Evolutionary conservation across 2,329 filamentous ascomycete genomes (phyloP), one percentile per base, ranked within the genome.

Genomic region (Botryosphaeria agaves): DNA sequence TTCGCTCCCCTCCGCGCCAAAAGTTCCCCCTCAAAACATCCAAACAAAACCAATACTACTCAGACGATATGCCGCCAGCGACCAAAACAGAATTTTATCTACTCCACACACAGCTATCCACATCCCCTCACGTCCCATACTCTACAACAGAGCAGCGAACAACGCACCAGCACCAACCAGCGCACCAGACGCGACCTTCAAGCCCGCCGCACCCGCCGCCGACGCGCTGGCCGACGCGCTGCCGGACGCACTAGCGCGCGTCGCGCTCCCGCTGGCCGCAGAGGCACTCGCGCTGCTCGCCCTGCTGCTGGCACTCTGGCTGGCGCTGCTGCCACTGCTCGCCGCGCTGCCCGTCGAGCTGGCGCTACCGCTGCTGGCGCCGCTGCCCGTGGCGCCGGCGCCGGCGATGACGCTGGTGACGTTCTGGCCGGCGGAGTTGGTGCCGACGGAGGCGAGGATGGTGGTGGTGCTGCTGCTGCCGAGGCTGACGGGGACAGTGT

Each of bases 141-240:
- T n/a, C n/a, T n/a, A n/a, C n/a, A n/a, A n/a, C n/a, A n/a, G n/a
- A n/a, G n/a, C n/a, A n/a, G n/a, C n/a, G n/a, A n/a, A n/a, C n/a
- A 53, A 39, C n/a, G 45, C 51, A 32, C 50, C 49, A 24, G 53
- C 47, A 33, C 48, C 49, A 12, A 52, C 30, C 14, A 54, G 38
- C 28, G 46, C 48, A 21, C 41, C 47, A 20, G 45, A 47, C 11
- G 44, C 51, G 23, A 45, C 30, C 38, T 50, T 44, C 24, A 49
- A 33, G 35, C 40, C 39, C 20, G 37, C 35, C 21, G 38, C 45
- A 11, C 44, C 43, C 4, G 43, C 43, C 16, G 36, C 41, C 20
- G 39, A 33, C 32, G 43, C 38, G 26, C 40, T 39, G 32, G 38
- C 39, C 27, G 49, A 41, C 5, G 42, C 33, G 29, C 35, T 36